These are phyloP conservation scores for Stachybotrys echinatus DNA, from an alignment of 2,329 filamentous ascomycete species.

Conservation along the genomic window DNA sequence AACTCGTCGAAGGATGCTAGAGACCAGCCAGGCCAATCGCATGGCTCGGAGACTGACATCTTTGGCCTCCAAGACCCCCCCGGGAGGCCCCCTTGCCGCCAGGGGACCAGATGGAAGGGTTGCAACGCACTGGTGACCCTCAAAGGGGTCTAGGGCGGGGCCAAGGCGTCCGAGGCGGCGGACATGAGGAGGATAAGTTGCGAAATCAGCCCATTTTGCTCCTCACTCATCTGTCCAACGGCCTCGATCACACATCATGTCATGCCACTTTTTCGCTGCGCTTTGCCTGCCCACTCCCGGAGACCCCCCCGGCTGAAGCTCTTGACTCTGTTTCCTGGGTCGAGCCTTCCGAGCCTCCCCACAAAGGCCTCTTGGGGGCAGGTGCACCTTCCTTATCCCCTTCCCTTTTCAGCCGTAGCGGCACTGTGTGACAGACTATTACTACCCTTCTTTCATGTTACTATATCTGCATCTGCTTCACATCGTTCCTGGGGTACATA, in stretches of 20 bases:
- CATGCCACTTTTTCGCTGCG: slow-evolving; percentile 26
- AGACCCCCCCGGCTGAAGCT: background rate
- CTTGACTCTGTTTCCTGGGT: background rate
- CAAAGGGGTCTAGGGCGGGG: background rate
- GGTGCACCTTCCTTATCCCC: background rate
- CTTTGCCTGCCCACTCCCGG: background rate
- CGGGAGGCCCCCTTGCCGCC: background rate
- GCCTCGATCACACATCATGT: slow-evolving; percentile 21
- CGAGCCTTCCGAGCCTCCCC: background rate
- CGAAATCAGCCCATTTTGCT: slow-evolving; percentile 31
- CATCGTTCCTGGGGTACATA: background rate
- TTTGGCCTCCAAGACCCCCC: background rate
- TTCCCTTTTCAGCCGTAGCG: slow-evolving; percentile 4
- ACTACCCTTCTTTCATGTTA: too few relatives aligned
- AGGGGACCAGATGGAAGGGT: background rate
- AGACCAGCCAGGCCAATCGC: background rate
- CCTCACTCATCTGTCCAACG: slow-evolving; percentile 20
- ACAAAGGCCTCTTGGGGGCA: background rate
- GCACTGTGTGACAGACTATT: too few relatives aligned
- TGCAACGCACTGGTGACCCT: background rate
- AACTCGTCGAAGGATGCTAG: too few relatives aligned
- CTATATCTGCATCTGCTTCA: background rate
- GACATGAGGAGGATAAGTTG: slow-evolving; percentile 19
- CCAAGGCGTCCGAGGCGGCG: background rate
- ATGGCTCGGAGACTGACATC: background rate